Conservation (phyloP, 2,329 filamentous ascomycete species). For the Coniochaeta sp. region DNA sequence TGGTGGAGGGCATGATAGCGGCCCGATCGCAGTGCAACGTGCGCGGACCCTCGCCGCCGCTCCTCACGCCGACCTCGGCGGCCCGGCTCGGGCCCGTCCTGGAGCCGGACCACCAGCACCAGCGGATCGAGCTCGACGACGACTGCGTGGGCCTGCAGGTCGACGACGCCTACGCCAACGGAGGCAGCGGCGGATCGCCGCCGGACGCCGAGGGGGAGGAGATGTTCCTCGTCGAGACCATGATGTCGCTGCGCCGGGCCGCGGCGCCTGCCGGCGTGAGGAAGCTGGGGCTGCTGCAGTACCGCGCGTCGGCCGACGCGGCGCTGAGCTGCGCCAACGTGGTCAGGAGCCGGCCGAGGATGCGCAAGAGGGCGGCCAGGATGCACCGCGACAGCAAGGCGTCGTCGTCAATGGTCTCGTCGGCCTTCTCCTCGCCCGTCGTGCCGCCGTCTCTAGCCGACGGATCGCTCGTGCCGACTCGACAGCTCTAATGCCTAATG, state of each 20-base stretch:
- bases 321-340: slow-evolving; percentile 23
- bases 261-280: slow-evolving; percentile 13
- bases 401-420: slow-evolving; percentile 8
- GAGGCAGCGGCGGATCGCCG: too few species aligned
- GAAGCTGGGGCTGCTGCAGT: slow-evolving; percentile 16
- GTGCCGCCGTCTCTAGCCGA: slow-evolving; percentile 8
- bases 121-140: slow-evolving; percentile 8
- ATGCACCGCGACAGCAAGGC: slow-evolving; percentile 8
- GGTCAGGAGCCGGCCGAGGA: slow-evolving; percentile 23
- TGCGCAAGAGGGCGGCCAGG: slow-evolving; percentile 21
- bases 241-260: slow-evolving; percentile 13
- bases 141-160: slow-evolving; percentile 10
- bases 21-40: slow-evolving; percentile 9
- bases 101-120: slow-evolving; percentile 5
- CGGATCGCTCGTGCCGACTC: background rate
- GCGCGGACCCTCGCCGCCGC: background rate
- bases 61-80: slow-evolving; percentile 1
- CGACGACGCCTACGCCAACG: slow-evolving; percentile 11
- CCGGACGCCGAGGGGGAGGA: slow-evolving; percentile 7
- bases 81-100: slow-evolving; percentile 4
- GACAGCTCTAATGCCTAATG: background rate
- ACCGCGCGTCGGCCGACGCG: slow-evolving; percentile 20
- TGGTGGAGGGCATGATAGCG: slow-evolving; percentile 9
- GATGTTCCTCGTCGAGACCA: slow-evolving; percentile 8
- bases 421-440: slow-evolving; percentile 9